Percentiles rank a stretch among this genome's conserved stretches.
These are phyloP conservation scores for Craspedostauros australis DNA, from an alignment of 108 stramenopile species.

Conservation along the genomic window DNA sequence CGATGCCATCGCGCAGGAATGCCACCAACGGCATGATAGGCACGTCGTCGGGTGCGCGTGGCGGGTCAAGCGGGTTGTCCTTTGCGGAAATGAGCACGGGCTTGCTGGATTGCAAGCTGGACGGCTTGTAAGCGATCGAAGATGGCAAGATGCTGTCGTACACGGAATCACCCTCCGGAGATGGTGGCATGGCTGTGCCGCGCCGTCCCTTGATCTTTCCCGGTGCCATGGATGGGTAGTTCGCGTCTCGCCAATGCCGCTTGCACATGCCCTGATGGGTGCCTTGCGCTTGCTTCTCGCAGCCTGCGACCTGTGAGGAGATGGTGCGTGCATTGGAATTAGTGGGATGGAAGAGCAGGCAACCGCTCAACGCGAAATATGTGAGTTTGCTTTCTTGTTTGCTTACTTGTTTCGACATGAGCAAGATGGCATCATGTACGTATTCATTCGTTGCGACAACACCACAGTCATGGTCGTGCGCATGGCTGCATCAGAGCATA, in stretches of 20 bases:
- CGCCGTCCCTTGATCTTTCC: not conserved
- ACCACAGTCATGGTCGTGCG: too few relatives aligned
- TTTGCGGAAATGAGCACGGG: too few relatives aligned
- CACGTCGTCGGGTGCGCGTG: constrained; percentile 4
- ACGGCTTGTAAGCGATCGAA: constrained; percentile 42
- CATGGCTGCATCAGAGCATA: not conserved
- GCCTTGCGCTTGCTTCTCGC: constrained; percentile 59
- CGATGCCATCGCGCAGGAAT: constrained; percentile 23
- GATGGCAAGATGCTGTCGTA: constrained; percentile 56
- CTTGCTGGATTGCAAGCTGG: not conserved
- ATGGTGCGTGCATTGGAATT: not conserved
- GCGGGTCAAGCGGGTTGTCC: constrained; percentile 5
- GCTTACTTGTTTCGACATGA: too few relatives aligned
- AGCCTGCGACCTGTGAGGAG: constrained; percentile 7
- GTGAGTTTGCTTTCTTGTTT: too few relatives aligned
- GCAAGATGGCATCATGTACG: too few relatives aligned
- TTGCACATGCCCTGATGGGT: constrained; percentile 59
- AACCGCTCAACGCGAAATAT: too few relatives aligned
- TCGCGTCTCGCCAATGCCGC: constrained; percentile 50
- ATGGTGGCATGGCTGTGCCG: constrained; percentile 24
- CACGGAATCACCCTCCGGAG: constrained; percentile 42
- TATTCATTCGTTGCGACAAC: too few relatives aligned
- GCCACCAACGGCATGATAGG: constrained; percentile 35
- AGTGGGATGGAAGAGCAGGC: not conserved
- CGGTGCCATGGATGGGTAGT: constrained; percentile 26